Conservation (phyloP, 306 rosid species). For the Lathyrus sativus region DNA sequence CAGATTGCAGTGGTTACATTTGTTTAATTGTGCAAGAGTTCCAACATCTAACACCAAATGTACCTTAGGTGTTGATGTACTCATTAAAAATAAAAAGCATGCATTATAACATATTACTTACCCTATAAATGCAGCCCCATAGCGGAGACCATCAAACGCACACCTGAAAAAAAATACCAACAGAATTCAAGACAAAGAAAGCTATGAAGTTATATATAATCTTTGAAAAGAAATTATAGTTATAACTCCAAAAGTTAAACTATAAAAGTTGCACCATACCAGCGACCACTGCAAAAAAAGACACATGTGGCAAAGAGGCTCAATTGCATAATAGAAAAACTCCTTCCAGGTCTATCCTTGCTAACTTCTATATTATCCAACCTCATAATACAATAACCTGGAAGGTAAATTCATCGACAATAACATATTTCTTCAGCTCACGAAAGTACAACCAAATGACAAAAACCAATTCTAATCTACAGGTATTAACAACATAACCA, state of each 20-base stretch:
- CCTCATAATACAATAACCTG: conserved; percentile 88
- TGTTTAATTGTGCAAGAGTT: conserved; percentile 7
- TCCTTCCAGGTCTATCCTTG: conserved; percentile 45
- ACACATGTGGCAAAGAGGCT: too few relatives aligned
- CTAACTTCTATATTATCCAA: too few relatives aligned
- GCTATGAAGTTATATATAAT: too few relatives aligned
- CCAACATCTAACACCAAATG: conserved; percentile 13
- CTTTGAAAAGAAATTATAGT: too few relatives aligned
- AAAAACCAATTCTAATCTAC: conserved; percentile 21
- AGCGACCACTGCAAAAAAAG: too few relatives aligned
- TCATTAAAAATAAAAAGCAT: too few relatives aligned
- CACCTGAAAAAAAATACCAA: too few relatives aligned
- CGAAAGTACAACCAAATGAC: conserved; percentile 29
- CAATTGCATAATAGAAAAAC: conserved; percentile 71
- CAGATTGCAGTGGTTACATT: conserved; percentile 13
- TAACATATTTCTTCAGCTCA: conserved; percentile 14
- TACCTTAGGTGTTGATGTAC: conserved; percentile 31
- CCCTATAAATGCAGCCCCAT: too few relatives aligned
- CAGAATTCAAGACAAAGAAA: too few relatives aligned
- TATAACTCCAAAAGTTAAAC: conserved; percentile 65
- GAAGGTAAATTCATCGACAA: conserved; percentile 34
- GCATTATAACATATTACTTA: too few relatives aligned
- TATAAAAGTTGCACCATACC: conserved; percentile 90
- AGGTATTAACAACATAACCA: conserved; percentile 19
- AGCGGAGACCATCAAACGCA: too few relatives aligned